Conservation (phyloP, 768 basidiomycete genomes). For the Pleurotus sapidus region DNA sequence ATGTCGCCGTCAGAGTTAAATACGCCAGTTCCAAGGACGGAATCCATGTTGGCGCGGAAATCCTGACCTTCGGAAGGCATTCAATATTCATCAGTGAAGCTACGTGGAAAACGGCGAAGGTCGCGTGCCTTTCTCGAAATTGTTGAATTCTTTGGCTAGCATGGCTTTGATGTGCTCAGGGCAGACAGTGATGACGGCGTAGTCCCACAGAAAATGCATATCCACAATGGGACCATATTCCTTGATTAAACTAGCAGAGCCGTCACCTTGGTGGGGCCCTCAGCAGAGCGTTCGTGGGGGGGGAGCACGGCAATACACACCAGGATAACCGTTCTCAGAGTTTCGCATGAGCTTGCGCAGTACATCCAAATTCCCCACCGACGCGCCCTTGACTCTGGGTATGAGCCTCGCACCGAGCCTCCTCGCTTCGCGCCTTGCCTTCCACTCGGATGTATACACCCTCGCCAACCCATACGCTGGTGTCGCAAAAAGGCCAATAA, state of each 20-base stretch:
- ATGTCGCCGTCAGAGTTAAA: conserved; percentile 42
- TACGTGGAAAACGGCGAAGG: neutral
- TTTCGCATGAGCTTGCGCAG: conserved; percentile 33
- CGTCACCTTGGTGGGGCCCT: conserved; percentile 34
- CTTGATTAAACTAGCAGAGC: conserved; percentile 29
- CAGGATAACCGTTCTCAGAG: conserved; percentile 45
- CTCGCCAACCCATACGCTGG: neutral
- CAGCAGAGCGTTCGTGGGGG: neutral
- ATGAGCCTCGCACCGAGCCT: conserved; percentile 42
- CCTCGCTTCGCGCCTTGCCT: neutral
- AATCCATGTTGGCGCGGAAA: conserved; percentile 20
- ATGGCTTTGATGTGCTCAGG: conserved; percentile 54
- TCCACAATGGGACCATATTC: conserved; percentile 40
- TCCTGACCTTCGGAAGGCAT: conserved; percentile 18
- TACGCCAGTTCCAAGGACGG: conserved; percentile 32
- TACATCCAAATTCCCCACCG: conserved; percentile 45
- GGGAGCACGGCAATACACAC: conserved; percentile 22
- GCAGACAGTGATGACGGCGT: conserved; percentile 43
- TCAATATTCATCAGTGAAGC: neutral
- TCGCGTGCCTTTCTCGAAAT: conserved; percentile 40
- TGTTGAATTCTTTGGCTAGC: conserved; percentile 44
- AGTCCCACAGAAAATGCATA: conserved; percentile 42
- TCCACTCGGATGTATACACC: neutral
- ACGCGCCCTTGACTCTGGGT: conserved; percentile 32
- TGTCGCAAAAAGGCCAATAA: neutral